Base-by-base conservation (phyloP, 2,329 filamentous ascomycete species). In the Lizonia empirigonia region DNA sequence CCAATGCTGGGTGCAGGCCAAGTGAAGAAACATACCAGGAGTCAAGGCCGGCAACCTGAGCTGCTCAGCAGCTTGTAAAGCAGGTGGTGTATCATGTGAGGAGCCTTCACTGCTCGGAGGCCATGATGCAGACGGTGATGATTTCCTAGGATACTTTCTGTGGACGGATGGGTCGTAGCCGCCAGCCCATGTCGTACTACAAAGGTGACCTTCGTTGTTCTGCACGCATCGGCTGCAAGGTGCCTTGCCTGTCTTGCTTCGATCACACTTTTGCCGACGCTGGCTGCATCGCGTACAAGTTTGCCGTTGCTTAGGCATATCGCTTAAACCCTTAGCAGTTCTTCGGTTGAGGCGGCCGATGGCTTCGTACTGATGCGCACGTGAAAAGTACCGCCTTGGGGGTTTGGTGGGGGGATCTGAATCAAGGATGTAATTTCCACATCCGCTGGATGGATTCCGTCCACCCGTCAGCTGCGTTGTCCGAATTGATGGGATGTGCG, bases 111-210 rank as follows among this genome's bases (percentile, higher is more conserved):
- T 59, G 18, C 52, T 48, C 30, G 46, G 40, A 35, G 44, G 47
- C 49, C 49, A 48, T 24, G 47, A 44, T 19, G 34, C 26, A 27
- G 27, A 6, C 12, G 49, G 49, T 10, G 49, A 52, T 15, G 42
- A 34, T 29, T 47, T 58, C 51, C 47, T 54, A 2, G 62, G 60
- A 29, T 66, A 70, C 44, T 65, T 69, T 23, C 68, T 59, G 44
- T 72, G 69, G 13, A 72, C 52, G 13, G 55, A 50, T 13, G 68
- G 65, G 44, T 72, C 63, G 54, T 70, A 72, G 8, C 68, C 69
- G 35, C 67, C 55, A 7, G 56, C 52, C 69, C 69, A 72, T 50
- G 66, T 58, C 8, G 63, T 67, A 18, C 65, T 69, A 58, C 69
- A 72, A 8, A 70, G 53, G 36, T 71, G 64, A 10, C 56, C 55